Base-by-base conservation (phyloP, 768 basidiomycete species). In the Collybiopsis confluens region DNA sequence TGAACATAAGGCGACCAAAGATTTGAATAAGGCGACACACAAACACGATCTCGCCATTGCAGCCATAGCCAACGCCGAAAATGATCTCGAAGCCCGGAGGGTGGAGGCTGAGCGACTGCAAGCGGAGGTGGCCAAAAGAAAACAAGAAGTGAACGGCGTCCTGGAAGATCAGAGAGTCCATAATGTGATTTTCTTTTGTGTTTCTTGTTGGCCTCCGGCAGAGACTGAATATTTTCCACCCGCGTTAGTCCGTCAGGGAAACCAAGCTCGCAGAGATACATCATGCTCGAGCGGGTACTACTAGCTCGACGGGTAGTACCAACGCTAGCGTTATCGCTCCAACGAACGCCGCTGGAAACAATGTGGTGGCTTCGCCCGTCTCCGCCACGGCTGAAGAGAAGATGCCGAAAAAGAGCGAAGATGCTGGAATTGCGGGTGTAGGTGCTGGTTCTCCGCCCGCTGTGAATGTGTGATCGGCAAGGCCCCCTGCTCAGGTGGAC, bases 11-110 rank as follows among this genome's bases (percentile, higher is more conserved):
- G 64, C 71, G 16, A 70, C 72, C 3, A 68, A 72, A 38, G 72
- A 71, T 26, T 60, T 82, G 36, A 76, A 76, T 62, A 73, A 79
- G 40, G 75, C 76, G 13, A 68, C 70, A 24, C 73, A 76, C 54
- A 59, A 68, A 24, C 78, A 82, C 57, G 75, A 82, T 24, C 55
- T 63, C 18, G 74, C 76, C 1, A 41, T 73, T 28, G 63, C 73
- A 4, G 56, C 69, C 38, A 64, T 77, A 37, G 60, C 65, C 47
- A 67, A 61, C 33, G 73, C 76, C 4, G 68, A 69, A 43, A 68
- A 70, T 48, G 68, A 71, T 18, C 57, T 65, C 1, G 64, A 61
- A 18, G 23, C 20, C 16, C 57, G 63, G 54, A 64, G 50, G 43
- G 45, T 13, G 28, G 57, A 61, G 10, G 56, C 59, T 16, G 64